A percentile compares a stretch with the other conserved stretches of the same genome.
Evolutionary conservation across 202 grass and related monocot genomes (phyloP).

Genomic region (Setaria viridis): DNA sequence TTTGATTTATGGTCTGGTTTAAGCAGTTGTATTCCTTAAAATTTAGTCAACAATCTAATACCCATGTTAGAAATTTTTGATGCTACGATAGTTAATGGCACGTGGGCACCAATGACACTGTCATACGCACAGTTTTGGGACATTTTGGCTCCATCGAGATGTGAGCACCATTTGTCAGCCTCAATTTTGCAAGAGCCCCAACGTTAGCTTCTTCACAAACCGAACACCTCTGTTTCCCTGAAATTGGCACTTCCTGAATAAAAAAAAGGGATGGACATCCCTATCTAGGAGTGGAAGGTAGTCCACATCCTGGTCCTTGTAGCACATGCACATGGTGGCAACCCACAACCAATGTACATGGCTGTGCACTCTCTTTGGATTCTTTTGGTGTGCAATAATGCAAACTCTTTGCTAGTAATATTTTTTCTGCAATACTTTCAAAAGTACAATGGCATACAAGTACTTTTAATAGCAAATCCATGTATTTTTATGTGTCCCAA

Average conservation of each 20-base stretch:
- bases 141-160: background rate
- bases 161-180: background rate
- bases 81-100: background rate
- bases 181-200: background rate
- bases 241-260: background rate
- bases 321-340: constrained; percentile 1
- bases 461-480: background rate
- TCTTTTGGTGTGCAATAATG: background rate
- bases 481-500: background rate
- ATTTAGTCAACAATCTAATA: background rate
- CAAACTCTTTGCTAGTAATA: no score
- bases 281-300: background rate
- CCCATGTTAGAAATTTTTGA: background rate
- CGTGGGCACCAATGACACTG: background rate
- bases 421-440: background rate
- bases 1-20: background rate
- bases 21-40: background rate
- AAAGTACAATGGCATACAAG: background rate
- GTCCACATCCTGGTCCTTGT: background rate
- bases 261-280: background rate
- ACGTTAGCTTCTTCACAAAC: background rate
- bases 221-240: background rate
- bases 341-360: background rate
- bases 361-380: background rate
- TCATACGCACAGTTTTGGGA: background rate